Base-by-base conservation (phyloP, 352 stramenopile genomes). In the Lagenidium giganteum region DNA sequence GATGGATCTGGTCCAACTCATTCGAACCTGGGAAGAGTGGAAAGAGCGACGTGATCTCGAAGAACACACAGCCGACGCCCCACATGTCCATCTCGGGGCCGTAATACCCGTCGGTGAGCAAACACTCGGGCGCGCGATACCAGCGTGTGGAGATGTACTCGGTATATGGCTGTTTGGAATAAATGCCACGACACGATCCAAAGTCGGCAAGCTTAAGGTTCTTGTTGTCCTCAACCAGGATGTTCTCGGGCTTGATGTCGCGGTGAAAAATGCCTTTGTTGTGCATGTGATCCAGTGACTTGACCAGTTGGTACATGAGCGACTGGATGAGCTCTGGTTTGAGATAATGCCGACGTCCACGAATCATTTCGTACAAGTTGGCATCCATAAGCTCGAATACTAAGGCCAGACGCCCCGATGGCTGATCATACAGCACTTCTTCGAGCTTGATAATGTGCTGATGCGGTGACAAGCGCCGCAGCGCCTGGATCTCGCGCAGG, bases 381-480 rank as follows among this genome's bases (percentile, higher is more conserved):
- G 83, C 86, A 54, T 98, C 91, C 88, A 98, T 96, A 28, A 98
- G 72, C 61, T 98, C 95, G 65, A 98, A 98, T 6, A 98, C 95
- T 3, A 98, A 70, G 28, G 95, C 95, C 7, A 98, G 69, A 5
- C 93, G 67, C n/a, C 95, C 80, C 0, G 78, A 87, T n/a, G 81
- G 77, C 61, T 90, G 75, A 52, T 93, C 81, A 32, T 97, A 98
- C 37, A 98, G 62, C 14, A 98, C 93, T 63, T 98, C 95, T 57
- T 98, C 89, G 18, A 98, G 74, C 27, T 93, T 96, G 18, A 98
- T 93, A 33, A 98, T 96, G 60, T 98, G 87, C 46, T 91, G 80
- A 54, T 98, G 95, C 5, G 92, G 93, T 25, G 85, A 97, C 11
- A 98, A 64, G 16, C 93, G 67, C 21, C 93, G 70, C 33, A 98